These are phyloP conservation scores for Leishmania amazonensis DNA, from an alignment of 208 protist species.

Conservation along the genomic window DNA sequence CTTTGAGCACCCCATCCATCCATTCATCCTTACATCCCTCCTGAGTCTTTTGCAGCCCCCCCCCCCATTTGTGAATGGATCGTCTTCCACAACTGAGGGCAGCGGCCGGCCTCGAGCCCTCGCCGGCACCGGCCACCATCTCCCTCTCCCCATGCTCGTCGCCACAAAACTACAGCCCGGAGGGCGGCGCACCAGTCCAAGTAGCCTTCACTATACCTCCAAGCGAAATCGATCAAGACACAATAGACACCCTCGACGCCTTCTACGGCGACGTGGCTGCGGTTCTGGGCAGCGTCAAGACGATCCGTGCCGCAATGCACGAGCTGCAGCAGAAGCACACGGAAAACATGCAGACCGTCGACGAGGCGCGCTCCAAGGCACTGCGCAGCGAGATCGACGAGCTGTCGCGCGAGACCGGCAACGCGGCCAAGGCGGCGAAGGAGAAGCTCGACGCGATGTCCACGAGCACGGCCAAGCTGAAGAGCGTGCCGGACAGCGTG, in stretches of 20 bases:
- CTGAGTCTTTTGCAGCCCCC: neutral
- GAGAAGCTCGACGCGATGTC: slow-evolving; percentile 59
- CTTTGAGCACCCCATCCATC: neutral
- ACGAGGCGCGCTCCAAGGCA: slow-evolving; percentile 50
- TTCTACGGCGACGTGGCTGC: slow-evolving; percentile 63
- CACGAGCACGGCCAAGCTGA: slow-evolving; percentile 64
- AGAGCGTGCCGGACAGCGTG: slow-evolving; percentile 56
- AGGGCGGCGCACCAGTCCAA: neutral
- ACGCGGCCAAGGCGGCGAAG: slow-evolving; percentile 47
- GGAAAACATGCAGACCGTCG: slow-evolving; percentile 76
- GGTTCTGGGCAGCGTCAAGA: slow-evolving; percentile 32
- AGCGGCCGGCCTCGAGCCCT: slow-evolving; percentile 17
- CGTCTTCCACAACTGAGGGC: slow-evolving; percentile 22
- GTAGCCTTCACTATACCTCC: slow-evolving; percentile 37
- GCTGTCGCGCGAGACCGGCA: slow-evolving; percentile 48
- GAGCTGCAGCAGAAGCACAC: slow-evolving; percentile 67
- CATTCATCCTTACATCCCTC: neutral
- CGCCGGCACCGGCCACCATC: neutral
- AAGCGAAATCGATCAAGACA: slow-evolving; percentile 60
- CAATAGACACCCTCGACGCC: slow-evolving; percentile 64
- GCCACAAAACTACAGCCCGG: slow-evolving; percentile 19
- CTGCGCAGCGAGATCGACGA: slow-evolving; percentile 70
- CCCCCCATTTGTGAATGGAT: slow-evolving; percentile 25
- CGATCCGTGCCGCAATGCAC: slow-evolving; percentile 37
- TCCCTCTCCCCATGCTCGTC: slow-evolving; percentile 1